Evolutionary conservation across 129 eudicot genomes (phyloP), one percentile per base, ranked within the genome.

Genomic region (Saussurea involucrata): DNA sequence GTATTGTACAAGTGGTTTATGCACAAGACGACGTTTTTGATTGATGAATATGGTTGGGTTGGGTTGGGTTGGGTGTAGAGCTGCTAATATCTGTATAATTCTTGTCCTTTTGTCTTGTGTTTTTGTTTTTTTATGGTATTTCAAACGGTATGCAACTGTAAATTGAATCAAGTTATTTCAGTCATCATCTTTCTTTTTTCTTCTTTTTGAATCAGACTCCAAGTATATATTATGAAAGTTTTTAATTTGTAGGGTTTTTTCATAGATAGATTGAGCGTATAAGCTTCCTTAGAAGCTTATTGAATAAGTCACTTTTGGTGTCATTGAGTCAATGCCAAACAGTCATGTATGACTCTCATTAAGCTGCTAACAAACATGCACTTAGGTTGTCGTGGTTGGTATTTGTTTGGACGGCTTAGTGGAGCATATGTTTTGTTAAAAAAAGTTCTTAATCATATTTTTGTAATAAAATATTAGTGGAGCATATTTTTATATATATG

Each of bases 91-190:
- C 70, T 70, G 71, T 78, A 78, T 69, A 70, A 69, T 49, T 55
- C 32, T 36, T 68, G n/a, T 27, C 24, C 42, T 9, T 15, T 40
- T 53, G 24, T 25, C 33, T 37, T 69, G 49, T 70, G 13, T 17
- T 69, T 58, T 29, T 73, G 69, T 73, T 46, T 15, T 32, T 69
- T 70, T 40, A n/a, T 57, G 70, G 70, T 58, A 33, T 78, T 36
- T 69, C 44, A 40, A 69, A 69, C 66, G 53, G 46, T n/a, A 32
- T 34, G 42, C 68, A 78, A 33, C 13, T 76, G 80, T 76, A 66
- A 40, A 68, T 77, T 53, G 61, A 53, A 53, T 53, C 61, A 17
- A 53, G 21, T 53, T 53, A 53, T 17, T 53, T 53, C 8, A n/a
- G 3, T 53, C 21, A n/a, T 53, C 61, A 53, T 53, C 61, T 1